Evolutionary conservation across 352 stramenopile genomes (phyloP), one percentile per base, ranked within the genome.

Genomic region (Phytopythium helicoides): DNA sequence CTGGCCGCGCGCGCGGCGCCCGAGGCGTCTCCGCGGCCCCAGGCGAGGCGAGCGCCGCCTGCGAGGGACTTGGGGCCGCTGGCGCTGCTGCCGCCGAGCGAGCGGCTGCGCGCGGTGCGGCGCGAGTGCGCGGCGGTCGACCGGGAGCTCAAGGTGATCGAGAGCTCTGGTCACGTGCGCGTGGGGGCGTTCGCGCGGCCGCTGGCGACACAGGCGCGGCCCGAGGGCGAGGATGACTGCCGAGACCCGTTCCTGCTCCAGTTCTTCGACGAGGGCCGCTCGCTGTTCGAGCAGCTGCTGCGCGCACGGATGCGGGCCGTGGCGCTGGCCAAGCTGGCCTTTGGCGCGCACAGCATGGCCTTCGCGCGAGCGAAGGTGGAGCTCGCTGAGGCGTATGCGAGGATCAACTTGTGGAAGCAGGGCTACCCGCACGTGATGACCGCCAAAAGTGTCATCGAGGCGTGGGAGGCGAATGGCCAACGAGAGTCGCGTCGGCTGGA

Each of bases 351-450:
- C 7, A 78, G 65, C 18, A 45, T 75, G n/a, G 54, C 53, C 26
- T 76, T 65, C 50, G 63, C 73, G 18, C 62, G 60, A 2, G 77
- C 77, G 2, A 66, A 86, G n/a, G 50, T 86, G 15, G 71, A 82
- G 54, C 46, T 91, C 8, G 77, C 64, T 0, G 77, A 87, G 47
- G 58, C 52, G 2, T 91, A 89, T 31, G 64, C 75, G 5, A 60
- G 73, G 0, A 48, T 87, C 34, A 83, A 77, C 37, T 65, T 91
- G 12, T 89, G 80, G 80, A 89, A 91, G 40, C 80, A 91, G 37
- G 75, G 69, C 0, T 64, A 87, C 34, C 35, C 69, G 6, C 80
- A 91, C 34, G 52, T 68, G 6, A 60, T 60, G 7, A 54, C 55
- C 14, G 68, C 68, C 4, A 66, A 64, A 12, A 69, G 64, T 28